Conservation (phyloP, 1,139 yeast species). For the Diutina rugosa region DNA sequence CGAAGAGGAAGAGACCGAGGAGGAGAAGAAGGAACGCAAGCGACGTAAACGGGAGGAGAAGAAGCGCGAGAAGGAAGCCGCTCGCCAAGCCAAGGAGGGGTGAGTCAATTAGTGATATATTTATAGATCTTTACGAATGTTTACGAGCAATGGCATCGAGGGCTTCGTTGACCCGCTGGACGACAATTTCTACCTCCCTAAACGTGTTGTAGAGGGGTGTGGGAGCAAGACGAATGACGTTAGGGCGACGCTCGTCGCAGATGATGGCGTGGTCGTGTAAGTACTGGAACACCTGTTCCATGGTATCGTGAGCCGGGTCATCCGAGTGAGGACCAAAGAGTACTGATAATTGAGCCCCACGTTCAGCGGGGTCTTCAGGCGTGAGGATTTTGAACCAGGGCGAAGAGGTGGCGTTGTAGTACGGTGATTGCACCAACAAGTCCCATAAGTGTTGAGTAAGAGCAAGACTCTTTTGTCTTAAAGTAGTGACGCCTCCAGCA, state of each 20-base stretch:
- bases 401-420: slow-evolving; percentile 19
- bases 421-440: slow-evolving; percentile 28
- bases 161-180: slow-evolving; percentile 29
- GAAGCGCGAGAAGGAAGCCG: slow-evolving; percentile 2
- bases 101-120: neutral
- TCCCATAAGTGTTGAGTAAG: slow-evolving; percentile 47
- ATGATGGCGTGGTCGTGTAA: slow-evolving; percentile 51
- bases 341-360: slow-evolving; percentile 78
- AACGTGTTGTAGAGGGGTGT: slow-evolving; percentile 73
- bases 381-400: slow-evolving; percentile 61
- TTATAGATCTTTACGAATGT: neutral
- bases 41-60: neutral
- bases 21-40: neutral
- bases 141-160: slow-evolving; percentile 9
- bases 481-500: slow-evolving; percentile 49
- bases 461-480: slow-evolving; percentile 43
- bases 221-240: slow-evolving; percentile 79
- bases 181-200: slow-evolving; percentile 42
- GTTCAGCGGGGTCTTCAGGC: slow-evolving; percentile 39
- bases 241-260: slow-evolving; percentile 83
- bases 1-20: slow-evolving; percentile 2
- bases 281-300: slow-evolving; percentile 46
- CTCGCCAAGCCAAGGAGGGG: neutral
- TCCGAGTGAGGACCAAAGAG: slow-evolving; percentile 43
- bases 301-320: slow-evolving; percentile 27